phyloP scores from a whole-genome alignment of 352 stramenopile genomes.

The Blastocystis sp. region DNA sequence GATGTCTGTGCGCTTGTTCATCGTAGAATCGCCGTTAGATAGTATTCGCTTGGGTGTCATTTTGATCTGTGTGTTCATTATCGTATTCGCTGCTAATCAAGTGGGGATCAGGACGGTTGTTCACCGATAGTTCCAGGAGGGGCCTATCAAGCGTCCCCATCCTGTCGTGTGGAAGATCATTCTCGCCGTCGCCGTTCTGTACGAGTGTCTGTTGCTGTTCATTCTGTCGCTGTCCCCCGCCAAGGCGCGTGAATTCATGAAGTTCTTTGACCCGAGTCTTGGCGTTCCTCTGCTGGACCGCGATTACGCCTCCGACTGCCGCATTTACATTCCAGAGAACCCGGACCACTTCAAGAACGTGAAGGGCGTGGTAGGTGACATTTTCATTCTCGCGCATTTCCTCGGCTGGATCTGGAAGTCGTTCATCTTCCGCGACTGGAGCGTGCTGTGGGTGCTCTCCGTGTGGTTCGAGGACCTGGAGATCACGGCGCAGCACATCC shows the following conservation, averaged over 20 bases:
- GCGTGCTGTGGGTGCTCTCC: constrained; percentile 87
- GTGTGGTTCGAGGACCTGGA: constrained; percentile 89
- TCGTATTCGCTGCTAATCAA: constrained; percentile 69
- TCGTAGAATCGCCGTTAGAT: constrained; percentile 2
- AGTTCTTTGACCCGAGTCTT: constrained; percentile 82
- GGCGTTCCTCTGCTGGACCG: constrained; percentile 83
- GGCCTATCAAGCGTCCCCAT: constrained; percentile 32
- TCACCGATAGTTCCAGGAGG: constrained; percentile 58
- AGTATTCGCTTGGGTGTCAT: constrained; percentile 51
- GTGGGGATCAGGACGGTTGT: not conserved
- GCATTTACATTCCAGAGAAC: constrained; percentile 85
- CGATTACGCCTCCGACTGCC: constrained; percentile 84
- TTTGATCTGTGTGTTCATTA: constrained; percentile 36
- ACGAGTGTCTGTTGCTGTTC: constrained; percentile 70
- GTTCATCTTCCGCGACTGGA: constrained; percentile 90
- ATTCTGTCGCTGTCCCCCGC: constrained; percentile 78
- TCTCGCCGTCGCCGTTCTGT: constrained; percentile 53
- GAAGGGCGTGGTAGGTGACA: constrained; percentile 83
- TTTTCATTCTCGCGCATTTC: constrained; percentile 88
- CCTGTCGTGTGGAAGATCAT: constrained; percentile 73
- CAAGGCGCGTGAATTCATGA: constrained; percentile 85
- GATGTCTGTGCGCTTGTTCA: not conserved
- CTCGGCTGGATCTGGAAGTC: constrained; percentile 85
- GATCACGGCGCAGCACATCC: constrained; percentile 85
- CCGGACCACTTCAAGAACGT: constrained; percentile 83